Percentiles rank a stretch among this genome's conserved stretches.
Evolutionary conservation across 1,139 yeast species (phyloP).

Genomic region (Magnusiomyces tetraspermus): DNA sequence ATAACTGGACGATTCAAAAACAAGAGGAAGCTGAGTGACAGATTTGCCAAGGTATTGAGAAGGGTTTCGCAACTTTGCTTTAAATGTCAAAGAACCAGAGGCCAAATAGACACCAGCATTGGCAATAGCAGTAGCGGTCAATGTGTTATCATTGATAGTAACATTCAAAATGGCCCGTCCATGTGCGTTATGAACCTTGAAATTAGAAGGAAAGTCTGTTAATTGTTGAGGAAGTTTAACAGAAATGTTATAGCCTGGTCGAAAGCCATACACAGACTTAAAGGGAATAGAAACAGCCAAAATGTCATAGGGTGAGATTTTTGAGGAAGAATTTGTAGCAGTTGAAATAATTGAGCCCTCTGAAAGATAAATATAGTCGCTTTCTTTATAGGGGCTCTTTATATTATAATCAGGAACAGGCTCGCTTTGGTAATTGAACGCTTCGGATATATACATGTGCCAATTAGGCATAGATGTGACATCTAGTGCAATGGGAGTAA

Average conservation of each 20-base stretch:
- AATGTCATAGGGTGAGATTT: too few species aligned
- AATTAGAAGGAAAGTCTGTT: slow-evolving; percentile 6
- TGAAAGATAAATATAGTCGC: too few species aligned
- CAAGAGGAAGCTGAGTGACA: background rate
- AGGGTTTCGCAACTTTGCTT: slow-evolving; percentile 2
- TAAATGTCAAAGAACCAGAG: background rate
- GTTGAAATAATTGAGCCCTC: too few species aligned
- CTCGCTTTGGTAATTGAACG: too few species aligned
- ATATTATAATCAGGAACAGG: too few species aligned
- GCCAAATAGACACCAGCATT: background rate
- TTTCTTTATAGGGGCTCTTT: too few species aligned
- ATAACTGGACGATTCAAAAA: background rate
- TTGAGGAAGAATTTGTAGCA: too few species aligned
- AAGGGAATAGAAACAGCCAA: slow-evolving; percentile 3
- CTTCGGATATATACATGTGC: too few species aligned
- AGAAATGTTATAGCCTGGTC: slow-evolving; percentile 3
- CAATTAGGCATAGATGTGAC: too few species aligned
- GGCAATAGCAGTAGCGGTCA: slow-evolving; percentile 4
- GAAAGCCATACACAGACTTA: background rate
- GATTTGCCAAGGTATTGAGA: slow-evolving; percentile 1
- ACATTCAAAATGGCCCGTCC: background rate
- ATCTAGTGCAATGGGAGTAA: too few species aligned
- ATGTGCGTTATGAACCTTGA: slow-evolving; percentile 4
- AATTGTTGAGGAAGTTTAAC: slow-evolving; percentile 8
- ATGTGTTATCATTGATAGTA: slow-evolving; percentile 3